A percentile compares a stretch with the other conserved stretches of the same genome.
These are phyloP conservation scores for Ogataea parapolymorpha DNA, from an alignment of 805 yeast genomes.

Conservation along the genomic window DNA sequence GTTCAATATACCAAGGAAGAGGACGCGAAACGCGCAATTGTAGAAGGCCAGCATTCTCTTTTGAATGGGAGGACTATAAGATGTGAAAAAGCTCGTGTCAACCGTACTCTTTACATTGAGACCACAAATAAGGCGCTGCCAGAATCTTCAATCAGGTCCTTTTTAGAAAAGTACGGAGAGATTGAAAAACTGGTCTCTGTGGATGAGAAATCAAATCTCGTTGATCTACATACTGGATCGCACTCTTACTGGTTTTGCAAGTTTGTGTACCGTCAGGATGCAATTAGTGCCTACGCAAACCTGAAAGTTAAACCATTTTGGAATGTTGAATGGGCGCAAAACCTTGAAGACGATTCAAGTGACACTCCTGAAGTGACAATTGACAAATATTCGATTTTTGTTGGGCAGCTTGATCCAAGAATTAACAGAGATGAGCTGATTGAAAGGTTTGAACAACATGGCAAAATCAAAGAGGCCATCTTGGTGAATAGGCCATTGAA, in stretches of 20 bases:
- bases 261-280: conserved; percentile 81
- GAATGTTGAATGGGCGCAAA: conserved; percentile 83
- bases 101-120: conserved; percentile 70
- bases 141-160: conserved; percentile 33
- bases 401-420: conserved; percentile 63
- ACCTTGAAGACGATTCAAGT: conserved; percentile 51
- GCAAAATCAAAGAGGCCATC: conserved; percentile 54
- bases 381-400: conserved; percentile 72
- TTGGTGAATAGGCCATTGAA: conserved; percentile 50
- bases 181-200: conserved; percentile 61
- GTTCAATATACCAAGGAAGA: conserved; percentile 75
- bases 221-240: conserved; percentile 16
- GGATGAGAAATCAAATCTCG: conserved; percentile 30
- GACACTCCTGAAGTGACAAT: conserved; percentile 42
- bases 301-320: conserved; percentile 52
- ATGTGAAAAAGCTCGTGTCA: conserved; percentile 89
- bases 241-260: conserved; percentile 62
- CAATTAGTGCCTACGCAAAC: conserved; percentile 77
- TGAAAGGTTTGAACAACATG: conserved; percentile 65
- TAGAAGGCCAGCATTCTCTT: conserved; percentile 62
- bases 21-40: conserved; percentile 67
- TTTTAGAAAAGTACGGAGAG: conserved; percentile 62
- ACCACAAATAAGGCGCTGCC: conserved; percentile 31
- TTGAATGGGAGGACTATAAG: conserved; percentile 75
- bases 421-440: conserved; percentile 53